These are phyloP conservation scores for Penicillium vulpinum DNA, from an alignment of 2,329 filamentous ascomycete genomes.

Conservation along the genomic window DNA sequence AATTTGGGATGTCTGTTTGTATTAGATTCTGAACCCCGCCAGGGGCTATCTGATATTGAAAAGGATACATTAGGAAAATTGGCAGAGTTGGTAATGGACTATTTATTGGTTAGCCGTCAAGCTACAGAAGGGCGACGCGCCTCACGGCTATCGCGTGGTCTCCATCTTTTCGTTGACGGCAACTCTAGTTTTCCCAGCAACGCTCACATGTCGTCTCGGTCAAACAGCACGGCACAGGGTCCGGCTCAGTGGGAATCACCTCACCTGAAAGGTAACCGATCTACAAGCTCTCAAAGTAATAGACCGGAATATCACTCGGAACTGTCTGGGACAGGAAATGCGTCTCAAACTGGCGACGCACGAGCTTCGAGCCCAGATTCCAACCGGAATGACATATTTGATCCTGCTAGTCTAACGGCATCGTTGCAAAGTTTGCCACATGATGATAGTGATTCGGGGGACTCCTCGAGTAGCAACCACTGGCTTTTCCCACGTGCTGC, in stretches of 20 bases:
- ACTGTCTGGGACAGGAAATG: not conserved
- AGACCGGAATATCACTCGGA: not conserved
- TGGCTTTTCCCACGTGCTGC: constrained; percentile 23
- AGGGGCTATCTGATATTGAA: not conserved
- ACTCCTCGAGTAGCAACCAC: constrained; percentile 7
- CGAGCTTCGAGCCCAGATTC: not conserved
- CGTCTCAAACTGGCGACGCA: not conserved
- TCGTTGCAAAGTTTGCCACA: not conserved
- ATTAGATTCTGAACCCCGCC: constrained; percentile 9
- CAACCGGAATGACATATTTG: not conserved
- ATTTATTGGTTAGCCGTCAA: constrained; percentile 13
- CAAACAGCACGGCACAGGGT: not conserved
- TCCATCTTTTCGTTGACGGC: constrained; percentile 15
- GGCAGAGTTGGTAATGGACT: constrained; percentile 16
- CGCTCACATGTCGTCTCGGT: not conserved
- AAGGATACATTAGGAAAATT: constrained; percentile 12
- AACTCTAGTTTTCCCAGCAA: constrained; percentile 8
- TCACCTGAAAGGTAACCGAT: not conserved
- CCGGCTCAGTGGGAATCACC: not conserved
- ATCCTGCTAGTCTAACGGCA: not conserved
- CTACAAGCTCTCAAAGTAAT: not conserved
- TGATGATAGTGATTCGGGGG: not conserved
- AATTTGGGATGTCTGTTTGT: constrained; percentile 19
- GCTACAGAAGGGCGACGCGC: constrained; percentile 10
- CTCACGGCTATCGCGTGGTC: constrained; percentile 9